Evolutionary conservation across 2,329 filamentous ascomycete genomes (phyloP).

Genomic region (Amesomyces nigricolor): DNA sequence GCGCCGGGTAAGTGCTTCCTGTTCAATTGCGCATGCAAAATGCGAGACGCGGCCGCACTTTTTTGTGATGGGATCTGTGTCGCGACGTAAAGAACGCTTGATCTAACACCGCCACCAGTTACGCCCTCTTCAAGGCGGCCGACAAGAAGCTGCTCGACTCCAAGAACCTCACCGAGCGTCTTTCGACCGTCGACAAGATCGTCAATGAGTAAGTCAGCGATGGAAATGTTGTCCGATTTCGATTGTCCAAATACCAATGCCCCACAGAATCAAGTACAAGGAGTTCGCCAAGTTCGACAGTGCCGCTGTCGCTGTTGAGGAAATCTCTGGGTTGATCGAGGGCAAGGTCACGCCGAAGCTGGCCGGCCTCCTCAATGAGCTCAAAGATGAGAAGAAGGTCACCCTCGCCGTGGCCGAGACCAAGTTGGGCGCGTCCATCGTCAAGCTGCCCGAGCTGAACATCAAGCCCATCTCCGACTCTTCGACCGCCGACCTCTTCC

Average conservation of each 20-base stretch:
- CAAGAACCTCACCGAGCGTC: conserved; percentile 69
- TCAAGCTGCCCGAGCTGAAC: conserved; percentile 81
- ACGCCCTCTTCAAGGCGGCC: conserved; percentile 95
- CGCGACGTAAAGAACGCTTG: neutral
- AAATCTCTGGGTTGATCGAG: conserved; percentile 82
- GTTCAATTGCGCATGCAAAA: conserved; percentile 19
- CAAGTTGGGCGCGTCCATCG: conserved; percentile 86
- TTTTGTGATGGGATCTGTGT: neutral
- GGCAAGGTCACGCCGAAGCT: conserved; percentile 92
- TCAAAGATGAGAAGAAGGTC: conserved; percentile 97
- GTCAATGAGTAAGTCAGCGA: conserved; percentile 67
- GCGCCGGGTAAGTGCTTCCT: conserved; percentile 58
- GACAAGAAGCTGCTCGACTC: conserved; percentile 97
- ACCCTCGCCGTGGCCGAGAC: conserved; percentile 90
- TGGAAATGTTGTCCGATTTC: neutral
- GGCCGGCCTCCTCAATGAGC: conserved; percentile 71
- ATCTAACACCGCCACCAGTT: conserved; percentile 49
- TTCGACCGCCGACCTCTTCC: conserved; percentile 80
- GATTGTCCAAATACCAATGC: conserved; percentile 17
- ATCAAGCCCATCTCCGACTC: conserved; percentile 79
- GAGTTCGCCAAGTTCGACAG: conserved; percentile 97
- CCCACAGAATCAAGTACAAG: conserved; percentile 78
- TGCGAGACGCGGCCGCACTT: neutral
- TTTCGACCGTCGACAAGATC: conserved; percentile 75
- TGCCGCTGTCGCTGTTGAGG: conserved; percentile 81